These are phyloP conservation scores for Neurospora crassa DNA, from an alignment of 2,329 filamentous ascomycete genomes.

Conservation along the genomic window DNA sequence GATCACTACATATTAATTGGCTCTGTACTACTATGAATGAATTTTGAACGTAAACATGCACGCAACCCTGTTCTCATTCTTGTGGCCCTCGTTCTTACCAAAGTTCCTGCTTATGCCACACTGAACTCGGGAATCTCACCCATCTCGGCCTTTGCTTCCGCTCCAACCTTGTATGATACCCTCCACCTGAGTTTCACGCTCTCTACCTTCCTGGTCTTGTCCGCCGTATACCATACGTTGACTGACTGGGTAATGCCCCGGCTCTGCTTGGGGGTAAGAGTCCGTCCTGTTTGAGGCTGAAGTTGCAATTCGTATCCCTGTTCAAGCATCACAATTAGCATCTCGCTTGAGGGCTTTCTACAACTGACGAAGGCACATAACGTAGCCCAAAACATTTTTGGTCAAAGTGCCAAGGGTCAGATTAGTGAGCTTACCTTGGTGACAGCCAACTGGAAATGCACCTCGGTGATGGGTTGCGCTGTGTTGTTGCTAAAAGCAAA, in stretches of 20 bases:
- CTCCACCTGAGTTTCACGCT: slow-evolving; percentile 88
- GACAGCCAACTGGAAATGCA: slow-evolving; percentile 88
- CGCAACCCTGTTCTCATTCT: not conserved
- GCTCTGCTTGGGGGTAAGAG: slow-evolving; percentile 62
- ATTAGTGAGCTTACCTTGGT: slow-evolving; percentile 58
- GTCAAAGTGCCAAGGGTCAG: not conserved
- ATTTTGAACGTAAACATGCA: not conserved
- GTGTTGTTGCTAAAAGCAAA: slow-evolving; percentile 82
- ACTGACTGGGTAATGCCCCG: slow-evolving; percentile 75
- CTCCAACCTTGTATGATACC: slow-evolving; percentile 65
- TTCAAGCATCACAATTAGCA: slow-evolving; percentile 1
- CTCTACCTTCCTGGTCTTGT: slow-evolving; percentile 57
- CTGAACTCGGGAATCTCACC: slow-evolving; percentile 76
- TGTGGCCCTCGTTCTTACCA: not conserved
- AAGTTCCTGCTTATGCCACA: slow-evolving; percentile 42
- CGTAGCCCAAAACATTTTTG: not conserved
- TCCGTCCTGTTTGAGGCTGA: slow-evolving; percentile 74
- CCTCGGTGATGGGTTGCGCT: slow-evolving; percentile 58
- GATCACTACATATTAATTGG: not conserved
- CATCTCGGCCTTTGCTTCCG: slow-evolving; percentile 62
- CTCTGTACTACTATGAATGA: not conserved
- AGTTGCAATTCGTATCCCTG: slow-evolving; percentile 75
- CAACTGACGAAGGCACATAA: not conserved
- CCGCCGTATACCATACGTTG: slow-evolving; percentile 62
- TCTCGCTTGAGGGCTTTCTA: not conserved